These are phyloP conservation scores for Termitomyces bulborhizus DNA, from an alignment of 768 basidiomycete species.

Conservation along the genomic window DNA sequence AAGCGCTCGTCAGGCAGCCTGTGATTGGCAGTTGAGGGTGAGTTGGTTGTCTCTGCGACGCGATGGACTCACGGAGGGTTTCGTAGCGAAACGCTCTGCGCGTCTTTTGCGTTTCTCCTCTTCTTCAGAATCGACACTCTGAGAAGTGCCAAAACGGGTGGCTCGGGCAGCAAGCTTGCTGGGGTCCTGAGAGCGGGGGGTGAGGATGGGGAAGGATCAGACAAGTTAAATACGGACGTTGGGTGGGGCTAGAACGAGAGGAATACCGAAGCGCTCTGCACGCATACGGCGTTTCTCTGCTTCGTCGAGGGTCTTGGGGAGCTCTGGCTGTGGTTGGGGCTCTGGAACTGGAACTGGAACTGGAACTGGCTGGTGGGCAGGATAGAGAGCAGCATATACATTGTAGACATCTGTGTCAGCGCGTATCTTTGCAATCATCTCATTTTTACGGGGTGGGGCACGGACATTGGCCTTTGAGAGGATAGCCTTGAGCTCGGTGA, in stretches of 20 bases:
- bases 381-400: slow-evolving; percentile 24
- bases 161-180: slow-evolving; percentile 48
- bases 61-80: neutral
- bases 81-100: slow-evolving; percentile 51
- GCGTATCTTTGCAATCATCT: slow-evolving; percentile 59
- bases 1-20: neutral
- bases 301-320: slow-evolving; percentile 24
- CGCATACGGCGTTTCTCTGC: slow-evolving; percentile 52
- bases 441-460: slow-evolving; percentile 52
- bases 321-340: neutral
- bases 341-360: slow-evolving; percentile 11
- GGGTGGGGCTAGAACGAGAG: slow-evolving; percentile 34
- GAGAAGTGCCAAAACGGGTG: slow-evolving; percentile 44
- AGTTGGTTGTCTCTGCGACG: neutral
- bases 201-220: neutral
- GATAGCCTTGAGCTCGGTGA: slow-evolving; percentile 61
- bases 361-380: slow-evolving; percentile 15
- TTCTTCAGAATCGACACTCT: slow-evolving; percentile 50
- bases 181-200: slow-evolving; percentile 32
- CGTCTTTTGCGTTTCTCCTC: slow-evolving; percentile 51
- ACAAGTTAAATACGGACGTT: slow-evolving; percentile 12
- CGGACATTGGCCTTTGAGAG: slow-evolving; percentile 45
- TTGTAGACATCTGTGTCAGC: slow-evolving; percentile 44
- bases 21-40: neutral
- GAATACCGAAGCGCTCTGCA: slow-evolving; percentile 69